Evolutionary conservation across 2,329 filamentous ascomycete species (phyloP).

Genomic region (Eurotiales sp.): DNA sequence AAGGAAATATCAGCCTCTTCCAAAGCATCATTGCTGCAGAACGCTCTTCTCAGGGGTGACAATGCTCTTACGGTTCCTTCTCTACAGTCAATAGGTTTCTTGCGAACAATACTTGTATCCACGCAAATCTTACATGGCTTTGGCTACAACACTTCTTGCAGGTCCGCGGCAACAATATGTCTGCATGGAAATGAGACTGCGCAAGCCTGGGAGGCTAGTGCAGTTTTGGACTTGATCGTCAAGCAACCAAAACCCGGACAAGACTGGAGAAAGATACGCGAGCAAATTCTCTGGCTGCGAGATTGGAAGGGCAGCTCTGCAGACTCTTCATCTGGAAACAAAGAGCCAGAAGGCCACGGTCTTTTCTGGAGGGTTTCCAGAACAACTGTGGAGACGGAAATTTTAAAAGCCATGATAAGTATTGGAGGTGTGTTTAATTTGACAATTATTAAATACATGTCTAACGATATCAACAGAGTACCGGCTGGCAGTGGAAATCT

Average conservation of each 20-base stretch:
- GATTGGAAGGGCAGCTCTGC: conserved; percentile 52
- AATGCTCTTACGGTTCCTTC: conserved; percentile 43
- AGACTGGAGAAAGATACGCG: conserved; percentile 48
- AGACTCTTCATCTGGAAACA: conserved; percentile 18
- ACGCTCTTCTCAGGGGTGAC: conserved; percentile 33
- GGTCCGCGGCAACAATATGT: conserved; percentile 45
- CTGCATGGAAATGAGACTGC: conserved; percentile 51
- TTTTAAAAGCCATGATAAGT: conserved; percentile 54
- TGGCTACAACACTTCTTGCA: conserved; percentile 34
- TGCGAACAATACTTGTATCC: conserved; percentile 40
- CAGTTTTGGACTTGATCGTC: conserved; percentile 48
- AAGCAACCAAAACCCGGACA: conserved; percentile 43
- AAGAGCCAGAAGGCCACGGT: conserved; percentile 36
- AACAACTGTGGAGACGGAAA: conserved; percentile 52
- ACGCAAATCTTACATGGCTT: conserved; percentile 37
- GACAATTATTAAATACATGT: no score
- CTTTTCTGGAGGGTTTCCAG: conserved; percentile 49
- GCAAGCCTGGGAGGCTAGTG: conserved; percentile 52
- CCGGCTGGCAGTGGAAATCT: conserved; percentile 39
- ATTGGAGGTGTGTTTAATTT: conserved; percentile 35
- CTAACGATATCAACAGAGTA: conserved; percentile 30
- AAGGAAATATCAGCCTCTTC: conserved; percentile 33
- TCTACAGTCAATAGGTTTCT: conserved; percentile 35
- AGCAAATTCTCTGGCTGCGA: conserved; percentile 58
- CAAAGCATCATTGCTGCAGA: conserved; percentile 39